Conservation (phyloP, 202 grass and related monocot species). For the Cymbopogon flexuosus region DNA sequence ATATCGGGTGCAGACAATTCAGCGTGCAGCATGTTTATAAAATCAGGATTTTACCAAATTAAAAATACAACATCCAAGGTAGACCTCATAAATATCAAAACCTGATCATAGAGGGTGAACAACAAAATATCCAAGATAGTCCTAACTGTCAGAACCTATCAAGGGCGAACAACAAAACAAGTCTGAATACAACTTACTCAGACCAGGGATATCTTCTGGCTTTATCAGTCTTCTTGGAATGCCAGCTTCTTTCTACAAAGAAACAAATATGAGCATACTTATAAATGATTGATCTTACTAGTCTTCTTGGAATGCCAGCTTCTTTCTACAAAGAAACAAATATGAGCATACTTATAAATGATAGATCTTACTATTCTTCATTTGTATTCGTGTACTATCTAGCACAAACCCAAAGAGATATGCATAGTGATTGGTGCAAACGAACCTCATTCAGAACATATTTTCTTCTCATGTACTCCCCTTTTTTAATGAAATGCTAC, state of each 20-base stretch:
- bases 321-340: no score
- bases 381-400: background rate
- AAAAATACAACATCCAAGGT: background rate
- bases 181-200: constrained; percentile 66
- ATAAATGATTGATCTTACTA: background rate
- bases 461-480: background rate
- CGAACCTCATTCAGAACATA: background rate
- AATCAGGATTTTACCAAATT: background rate
- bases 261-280: background rate
- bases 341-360: background rate
- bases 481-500: background rate
- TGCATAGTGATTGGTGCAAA: background rate
- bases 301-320: background rate
- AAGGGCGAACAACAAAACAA: background rate
- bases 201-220: constrained; percentile 86
- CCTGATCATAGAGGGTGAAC: background rate
- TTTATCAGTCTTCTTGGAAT: constrained; percentile 84
- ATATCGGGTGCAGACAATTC: background rate
- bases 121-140: background rate
- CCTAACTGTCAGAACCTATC: background rate
- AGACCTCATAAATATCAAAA: background rate
- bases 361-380: constrained; percentile 5
- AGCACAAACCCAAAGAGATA: constrained; percentile 28
- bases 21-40: constrained; percentile 10
- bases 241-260: constrained; percentile 88